These are phyloP conservation scores for Pleurotus citrinopileatus DNA, from an alignment of 768 basidiomycete genomes.

Conservation along the genomic window DNA sequence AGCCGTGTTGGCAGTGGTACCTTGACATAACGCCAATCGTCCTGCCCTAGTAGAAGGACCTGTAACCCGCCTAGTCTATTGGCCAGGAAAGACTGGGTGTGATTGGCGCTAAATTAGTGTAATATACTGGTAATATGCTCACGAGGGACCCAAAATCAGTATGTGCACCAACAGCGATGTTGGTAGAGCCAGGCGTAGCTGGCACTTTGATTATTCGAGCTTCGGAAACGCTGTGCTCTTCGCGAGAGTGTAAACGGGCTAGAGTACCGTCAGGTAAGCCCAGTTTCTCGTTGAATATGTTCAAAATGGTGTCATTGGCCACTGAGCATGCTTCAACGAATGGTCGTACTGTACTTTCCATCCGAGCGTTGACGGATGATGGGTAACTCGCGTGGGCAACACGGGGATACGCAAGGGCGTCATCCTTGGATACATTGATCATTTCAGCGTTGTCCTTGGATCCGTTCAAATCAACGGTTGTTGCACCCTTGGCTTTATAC, in stretches of 20 bases:
- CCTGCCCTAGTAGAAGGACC: conserved; percentile 34
- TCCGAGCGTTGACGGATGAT: conserved; percentile 32
- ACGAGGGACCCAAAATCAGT: conserved; percentile 43
- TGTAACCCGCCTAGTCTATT: conserved; percentile 44
- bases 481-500: conserved; percentile 45
- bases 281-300: conserved; percentile 38
- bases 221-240: conserved; percentile 39
- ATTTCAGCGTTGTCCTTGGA: conserved; percentile 43
- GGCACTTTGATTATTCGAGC: conserved; percentile 39
- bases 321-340: conserved; percentile 40
- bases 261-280: conserved; percentile 41
- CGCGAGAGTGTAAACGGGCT: conserved; percentile 27
- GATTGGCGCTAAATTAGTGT: neutral
- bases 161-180: conserved; percentile 40
- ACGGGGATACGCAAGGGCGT: conserved; percentile 41
- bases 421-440: conserved; percentile 49
- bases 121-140: neutral
- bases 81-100: conserved; percentile 26
- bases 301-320: conserved; percentile 36
- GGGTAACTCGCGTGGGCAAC: conserved; percentile 43
- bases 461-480: conserved; percentile 42
- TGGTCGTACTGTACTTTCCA: conserved; percentile 31
- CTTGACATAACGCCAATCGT: conserved; percentile 41
- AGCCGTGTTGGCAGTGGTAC: conserved; percentile 16
- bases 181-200: conserved; percentile 25